These are phyloP conservation scores for Phyllosticta citrichinensis DNA, from an alignment of 2,329 filamentous ascomycete species.

Conservation along the genomic window DNA sequence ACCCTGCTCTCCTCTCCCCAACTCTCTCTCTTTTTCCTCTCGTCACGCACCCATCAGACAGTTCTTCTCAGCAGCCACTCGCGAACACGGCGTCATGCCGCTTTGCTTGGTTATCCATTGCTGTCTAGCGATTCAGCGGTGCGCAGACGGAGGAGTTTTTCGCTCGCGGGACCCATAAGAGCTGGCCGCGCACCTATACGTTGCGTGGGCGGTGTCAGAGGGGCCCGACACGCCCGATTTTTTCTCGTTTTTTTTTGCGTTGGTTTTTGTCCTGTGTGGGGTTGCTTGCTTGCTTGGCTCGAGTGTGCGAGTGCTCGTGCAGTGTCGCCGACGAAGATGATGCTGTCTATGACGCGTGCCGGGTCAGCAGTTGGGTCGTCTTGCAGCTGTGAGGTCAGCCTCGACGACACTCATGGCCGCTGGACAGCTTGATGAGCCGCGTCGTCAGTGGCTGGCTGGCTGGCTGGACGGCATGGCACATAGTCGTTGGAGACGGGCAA, in stretches of 20 bases:
- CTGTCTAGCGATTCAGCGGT: conserved; percentile 9
- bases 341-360: no score
- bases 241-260: not conserved
- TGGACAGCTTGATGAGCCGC: not conserved
- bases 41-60: conserved; percentile 10
- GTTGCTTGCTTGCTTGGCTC: no score
- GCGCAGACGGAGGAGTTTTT: conserved; percentile 4
- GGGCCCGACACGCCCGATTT: conserved; percentile 1
- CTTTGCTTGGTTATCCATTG: conserved; percentile 1
- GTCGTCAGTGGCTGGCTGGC: not conserved
- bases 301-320: no score
- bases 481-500: not conserved
- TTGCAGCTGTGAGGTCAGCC: not conserved
- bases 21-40: no score
- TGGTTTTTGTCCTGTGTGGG: not conserved
- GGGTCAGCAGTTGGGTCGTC: not conserved
- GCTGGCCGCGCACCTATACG: conserved; percentile 10
- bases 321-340: no score
- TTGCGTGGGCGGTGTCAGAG: conserved; percentile 11
- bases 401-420: not conserved
- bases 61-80: conserved; percentile 10
- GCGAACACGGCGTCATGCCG: conserved; percentile 7
- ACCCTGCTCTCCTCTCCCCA: no score
- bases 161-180: conserved; percentile 2
- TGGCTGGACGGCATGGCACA: not conserved